Evolutionary conservation across 495 filamentous ascomycete genomes (phyloP).

Genomic region (Ramalina peruviana): DNA sequence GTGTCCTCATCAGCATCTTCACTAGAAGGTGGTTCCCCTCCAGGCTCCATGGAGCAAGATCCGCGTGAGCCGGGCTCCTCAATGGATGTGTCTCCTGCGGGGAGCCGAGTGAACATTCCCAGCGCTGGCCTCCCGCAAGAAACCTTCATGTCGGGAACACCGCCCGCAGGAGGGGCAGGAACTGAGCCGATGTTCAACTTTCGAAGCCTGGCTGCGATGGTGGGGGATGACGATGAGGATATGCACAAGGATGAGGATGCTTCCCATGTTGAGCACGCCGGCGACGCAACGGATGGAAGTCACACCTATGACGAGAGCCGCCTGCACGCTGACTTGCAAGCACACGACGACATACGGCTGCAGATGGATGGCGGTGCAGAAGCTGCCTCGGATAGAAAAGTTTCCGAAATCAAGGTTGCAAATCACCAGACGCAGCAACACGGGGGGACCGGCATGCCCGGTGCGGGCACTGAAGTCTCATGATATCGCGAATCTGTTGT

Average conservation of each 20-base stretch:
- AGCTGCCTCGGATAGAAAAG: not conserved
- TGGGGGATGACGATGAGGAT: conserved; percentile 51
- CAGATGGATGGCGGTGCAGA: not conserved
- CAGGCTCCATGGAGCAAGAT: conserved; percentile 35
- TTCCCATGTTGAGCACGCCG: conserved; percentile 23
- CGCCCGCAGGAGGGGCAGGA: conserved; percentile 37
- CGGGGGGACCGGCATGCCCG: too few species aligned
- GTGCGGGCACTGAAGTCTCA: too few species aligned
- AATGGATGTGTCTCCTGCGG: conserved; percentile 24
- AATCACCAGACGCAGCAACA: too few species aligned
- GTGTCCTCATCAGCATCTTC: conserved; percentile 72
- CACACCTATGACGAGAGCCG: too few species aligned
- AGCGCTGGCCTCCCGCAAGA: conserved; percentile 13
- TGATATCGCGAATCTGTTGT: too few species aligned
- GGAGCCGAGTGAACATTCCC: conserved; percentile 22
- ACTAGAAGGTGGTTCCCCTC: conserved; percentile 42
- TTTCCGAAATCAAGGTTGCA: too few species aligned
- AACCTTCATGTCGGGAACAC: conserved; percentile 26
- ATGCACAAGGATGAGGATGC: conserved; percentile 20
- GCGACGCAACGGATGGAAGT: not conserved
- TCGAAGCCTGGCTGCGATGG: conserved; percentile 71
- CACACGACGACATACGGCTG: conserved; percentile 13
- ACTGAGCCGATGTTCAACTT: conserved; percentile 85
- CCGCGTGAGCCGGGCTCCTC: conserved; percentile 29
- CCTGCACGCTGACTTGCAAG: conserved; percentile 31